These are phyloP conservation scores for Cercophora newfieldiana DNA, from an alignment of 495 filamentous ascomycete genomes.

Conservation along the genomic window DNA sequence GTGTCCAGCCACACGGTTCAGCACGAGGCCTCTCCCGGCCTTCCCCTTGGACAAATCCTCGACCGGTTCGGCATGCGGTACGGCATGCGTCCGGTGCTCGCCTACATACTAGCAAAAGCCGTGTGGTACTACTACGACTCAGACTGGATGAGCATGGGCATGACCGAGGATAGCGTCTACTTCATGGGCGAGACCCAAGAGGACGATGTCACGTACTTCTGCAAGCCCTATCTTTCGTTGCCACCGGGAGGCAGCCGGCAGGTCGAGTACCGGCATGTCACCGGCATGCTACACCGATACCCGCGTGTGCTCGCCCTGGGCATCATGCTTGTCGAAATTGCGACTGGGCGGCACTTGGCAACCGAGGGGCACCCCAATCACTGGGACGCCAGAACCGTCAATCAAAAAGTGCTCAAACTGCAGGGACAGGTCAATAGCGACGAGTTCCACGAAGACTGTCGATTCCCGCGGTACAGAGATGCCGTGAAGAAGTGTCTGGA, in stretches of 20 bases:
- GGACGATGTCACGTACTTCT: conserved; percentile 6
- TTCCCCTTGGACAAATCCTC: conserved; percentile 10
- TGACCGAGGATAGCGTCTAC: conserved; percentile 22
- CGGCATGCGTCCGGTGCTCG: conserved; percentile 17
- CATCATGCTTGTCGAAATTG: conserved; percentile 28
- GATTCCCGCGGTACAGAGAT: not conserved
- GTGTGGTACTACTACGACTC: conserved; percentile 30
- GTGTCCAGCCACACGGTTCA: not conserved
- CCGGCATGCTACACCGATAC: conserved; percentile 15
- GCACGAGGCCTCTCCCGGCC: not conserved
- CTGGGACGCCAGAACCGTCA: conserved; percentile 4
- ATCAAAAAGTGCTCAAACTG: conserved; percentile 5
- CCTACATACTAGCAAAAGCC: conserved; percentile 26
- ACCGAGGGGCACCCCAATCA: conserved; percentile 9
- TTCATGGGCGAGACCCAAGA: conserved; percentile 22
- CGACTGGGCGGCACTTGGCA: conserved; percentile 17
- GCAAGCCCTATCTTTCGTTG: conserved; percentile 9
- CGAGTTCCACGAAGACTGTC: conserved; percentile 17
- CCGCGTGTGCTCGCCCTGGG: conserved; percentile 26
- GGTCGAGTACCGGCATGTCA: conserved; percentile 3
- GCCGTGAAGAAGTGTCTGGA: too few relatives aligned
- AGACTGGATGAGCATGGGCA: conserved; percentile 24
- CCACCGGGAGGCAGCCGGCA: conserved; percentile 1
- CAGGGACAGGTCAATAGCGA: conserved; percentile 6
- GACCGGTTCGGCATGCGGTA: conserved; percentile 10